phyloP scores from a whole-genome alignment of 129 eudicot species.

The Daucus carota region DH1_v3.0 NC_030381.2:4284501-4285000 shows the following conservation, averaged over 20 bases:
- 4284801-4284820: conserved; percentile 58
- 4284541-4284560: neutral
- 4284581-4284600: neutral
- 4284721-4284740: neutral
- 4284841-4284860: conserved; percentile 49
- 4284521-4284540: neutral
- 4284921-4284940: conserved; percentile 37
- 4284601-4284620: neutral
- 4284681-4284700: neutral
- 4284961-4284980: conserved; percentile 44
- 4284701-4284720: conserved; percentile 11
- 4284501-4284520: neutral
- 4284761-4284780: conserved; percentile 64
- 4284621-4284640: neutral
- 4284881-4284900: conserved; percentile 32
- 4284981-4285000: conserved; percentile 38
- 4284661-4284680: neutral
- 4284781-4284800: conserved; percentile 35
- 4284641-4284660: neutral
- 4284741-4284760: conserved; percentile 1
- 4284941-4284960: conserved; percentile 25
- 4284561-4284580: neutral
- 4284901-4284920: conserved; percentile 54
- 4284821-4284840: conserved; percentile 86
- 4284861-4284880: conserved; percentile 19